Evolutionary conservation across 179 eudicot genomes (phyloP).

Genomic region (Heliamphora pulchella): DNA sequence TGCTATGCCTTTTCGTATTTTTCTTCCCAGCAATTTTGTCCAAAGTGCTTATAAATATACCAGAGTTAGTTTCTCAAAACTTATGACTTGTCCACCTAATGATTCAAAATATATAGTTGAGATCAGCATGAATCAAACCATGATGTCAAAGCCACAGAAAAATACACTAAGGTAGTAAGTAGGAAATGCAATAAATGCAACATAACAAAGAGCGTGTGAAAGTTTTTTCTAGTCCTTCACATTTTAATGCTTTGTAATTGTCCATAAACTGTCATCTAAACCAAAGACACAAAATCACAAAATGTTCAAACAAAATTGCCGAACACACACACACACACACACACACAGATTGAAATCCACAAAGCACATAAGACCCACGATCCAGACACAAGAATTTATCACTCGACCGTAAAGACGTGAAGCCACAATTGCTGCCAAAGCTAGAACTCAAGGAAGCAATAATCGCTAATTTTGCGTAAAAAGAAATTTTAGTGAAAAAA

Average conservation of each 20-base stretch:
- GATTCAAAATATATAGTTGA: neutral
- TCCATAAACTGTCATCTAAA: no score
- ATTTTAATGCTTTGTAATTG: no score
- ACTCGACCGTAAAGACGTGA: neutral
- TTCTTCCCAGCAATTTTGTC: neutral
- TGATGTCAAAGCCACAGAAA: neutral
- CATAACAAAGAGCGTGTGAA: no score
- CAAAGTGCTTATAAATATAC: neutral
- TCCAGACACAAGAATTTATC: neutral
- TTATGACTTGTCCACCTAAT: neutral
- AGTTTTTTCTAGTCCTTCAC: no score
- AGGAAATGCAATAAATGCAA: neutral
- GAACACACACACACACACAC: neutral
- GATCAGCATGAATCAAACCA: neutral
- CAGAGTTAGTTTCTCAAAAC: neutral
- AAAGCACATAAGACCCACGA: no score
- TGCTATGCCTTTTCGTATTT: neutral
- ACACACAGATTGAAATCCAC: neutral
- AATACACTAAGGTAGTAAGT: neutral
- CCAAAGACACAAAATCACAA: no score
- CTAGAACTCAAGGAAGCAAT: constrained; percentile 10
- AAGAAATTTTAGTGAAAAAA: neutral
- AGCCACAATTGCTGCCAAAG: neutral
- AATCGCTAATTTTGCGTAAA: no score
- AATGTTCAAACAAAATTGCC: no score